Conservation (phyloP, 2,329 filamentous ascomycete species). For the Sporothrix globosa region DNA sequence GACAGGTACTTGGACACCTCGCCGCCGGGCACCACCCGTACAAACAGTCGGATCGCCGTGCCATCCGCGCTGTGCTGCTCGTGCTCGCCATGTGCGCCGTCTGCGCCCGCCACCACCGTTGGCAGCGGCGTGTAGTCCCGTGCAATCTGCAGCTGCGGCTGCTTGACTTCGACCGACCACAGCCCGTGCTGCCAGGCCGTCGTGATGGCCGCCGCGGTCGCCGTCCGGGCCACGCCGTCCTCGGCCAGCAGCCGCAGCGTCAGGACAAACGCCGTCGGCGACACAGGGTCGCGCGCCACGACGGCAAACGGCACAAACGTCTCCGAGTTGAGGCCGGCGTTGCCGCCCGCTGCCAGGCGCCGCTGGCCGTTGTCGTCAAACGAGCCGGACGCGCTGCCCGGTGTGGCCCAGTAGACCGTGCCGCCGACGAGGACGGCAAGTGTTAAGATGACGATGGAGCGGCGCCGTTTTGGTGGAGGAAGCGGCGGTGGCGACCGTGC, state of each 20-base stretch:
- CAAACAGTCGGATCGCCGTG: constrained; percentile 65
- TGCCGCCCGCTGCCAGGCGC: constrained; percentile 1
- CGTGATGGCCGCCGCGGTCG: constrained; percentile 40
- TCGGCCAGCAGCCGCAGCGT: constrained; percentile 55
- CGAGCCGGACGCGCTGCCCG: background rate
- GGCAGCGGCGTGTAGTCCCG: constrained; percentile 90
- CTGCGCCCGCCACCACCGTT: constrained; percentile 40
- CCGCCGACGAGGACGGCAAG: background rate
- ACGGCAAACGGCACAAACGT: constrained; percentile 70
- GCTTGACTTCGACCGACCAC: constrained; percentile 91
- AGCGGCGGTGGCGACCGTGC: background rate
- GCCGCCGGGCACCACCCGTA: constrained; percentile 76
- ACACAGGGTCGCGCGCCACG: constrained; percentile 62
- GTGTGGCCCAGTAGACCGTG: background rate
- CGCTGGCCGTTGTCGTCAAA: constrained; percentile 23
- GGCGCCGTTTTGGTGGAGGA: background rate
- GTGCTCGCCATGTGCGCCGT: background rate
- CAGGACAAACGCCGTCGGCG: constrained; percentile 69
- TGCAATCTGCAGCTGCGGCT: constrained; percentile 90
- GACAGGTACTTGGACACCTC: constrained; percentile 86
- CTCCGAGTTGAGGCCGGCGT: constrained; percentile 56
- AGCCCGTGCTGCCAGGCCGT: constrained; percentile 64
- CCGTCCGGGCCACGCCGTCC: constrained; percentile 30
- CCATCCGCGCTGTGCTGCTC: constrained; percentile 38
- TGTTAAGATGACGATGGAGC: background rate